Percentiles rank a stretch among this genome's conserved stretches.
Conservation (phyloP, 2,329 filamentous ascomycete species). For the Zarea fungicola region DNA sequence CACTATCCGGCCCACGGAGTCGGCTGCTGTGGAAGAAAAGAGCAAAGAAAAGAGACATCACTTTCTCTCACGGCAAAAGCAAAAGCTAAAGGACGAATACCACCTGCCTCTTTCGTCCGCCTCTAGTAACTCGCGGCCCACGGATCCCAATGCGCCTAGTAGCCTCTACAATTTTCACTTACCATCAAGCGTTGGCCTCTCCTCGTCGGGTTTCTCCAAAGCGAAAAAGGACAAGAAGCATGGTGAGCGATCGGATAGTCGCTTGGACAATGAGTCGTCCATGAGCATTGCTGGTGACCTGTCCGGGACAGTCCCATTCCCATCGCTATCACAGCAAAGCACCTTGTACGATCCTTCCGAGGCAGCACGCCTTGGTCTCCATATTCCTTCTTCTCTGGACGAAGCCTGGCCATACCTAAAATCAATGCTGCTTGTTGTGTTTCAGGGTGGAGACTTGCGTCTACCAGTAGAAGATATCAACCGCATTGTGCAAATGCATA, state of each 20-base stretch:
- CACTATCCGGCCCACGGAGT: slow-evolving; percentile 63
- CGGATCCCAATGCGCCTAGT: slow-evolving; percentile 68
- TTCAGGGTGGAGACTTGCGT: slow-evolving; percentile 73
- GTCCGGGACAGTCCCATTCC: slow-evolving; percentile 49
- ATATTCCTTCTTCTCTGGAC: slow-evolving; percentile 66
- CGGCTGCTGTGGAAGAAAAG: slow-evolving; percentile 40
- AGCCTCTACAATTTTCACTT: slow-evolving; percentile 75
- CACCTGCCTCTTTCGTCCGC: slow-evolving; percentile 69
- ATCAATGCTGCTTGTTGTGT: slow-evolving; percentile 69
- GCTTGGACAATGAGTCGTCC: slow-evolving; percentile 48
- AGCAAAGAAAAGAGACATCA: slow-evolving; percentile 69
- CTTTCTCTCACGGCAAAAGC: slow-evolving; percentile 72
- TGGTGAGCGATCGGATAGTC: slow-evolving; percentile 55
- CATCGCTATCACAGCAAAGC: slow-evolving; percentile 38
- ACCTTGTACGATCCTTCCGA: slow-evolving; percentile 51
- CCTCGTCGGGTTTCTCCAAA: slow-evolving; percentile 66
- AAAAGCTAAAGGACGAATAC: slow-evolving; percentile 72
- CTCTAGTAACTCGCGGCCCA: slow-evolving; percentile 69
- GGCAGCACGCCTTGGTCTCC: slow-evolving; percentile 48
- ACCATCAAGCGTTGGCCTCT: slow-evolving; percentile 64
- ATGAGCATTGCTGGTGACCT: slow-evolving; percentile 41
- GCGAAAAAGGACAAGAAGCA: slow-evolving; percentile 83
- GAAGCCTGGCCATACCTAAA: slow-evolving; percentile 81
- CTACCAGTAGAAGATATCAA: slow-evolving; percentile 84
- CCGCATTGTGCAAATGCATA: slow-evolving; percentile 69